These are phyloP conservation scores for Penicillium atrosanguineum DNA, from an alignment of 495 filamentous ascomycete genomes.

Conservation along the genomic window DNA sequence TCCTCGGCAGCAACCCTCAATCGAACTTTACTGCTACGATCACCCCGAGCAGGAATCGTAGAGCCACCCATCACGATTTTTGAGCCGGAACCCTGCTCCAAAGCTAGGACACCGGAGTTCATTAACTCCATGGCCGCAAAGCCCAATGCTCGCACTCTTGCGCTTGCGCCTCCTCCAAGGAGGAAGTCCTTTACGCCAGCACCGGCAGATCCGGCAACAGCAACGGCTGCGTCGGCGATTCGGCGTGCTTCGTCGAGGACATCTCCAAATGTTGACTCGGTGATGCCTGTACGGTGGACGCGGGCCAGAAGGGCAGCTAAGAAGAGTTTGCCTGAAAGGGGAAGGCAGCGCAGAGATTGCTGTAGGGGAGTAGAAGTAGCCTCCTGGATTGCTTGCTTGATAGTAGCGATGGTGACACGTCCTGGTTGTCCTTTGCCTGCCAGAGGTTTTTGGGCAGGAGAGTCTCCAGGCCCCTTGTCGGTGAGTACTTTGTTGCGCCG, in stretches of 20 bases:
- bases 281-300: slow-evolving; percentile 77
- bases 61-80: slow-evolving; percentile 33
- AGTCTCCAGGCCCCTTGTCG: slow-evolving; percentile 8
- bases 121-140: slow-evolving; percentile 75
- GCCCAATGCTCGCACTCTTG: slow-evolving; percentile 65
- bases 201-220: slow-evolving; percentile 41
- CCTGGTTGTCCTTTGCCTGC: slow-evolving; percentile 38
- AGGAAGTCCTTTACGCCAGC: slow-evolving; percentile 42
- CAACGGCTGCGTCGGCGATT: slow-evolving; percentile 58
- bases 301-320: slow-evolving; percentile 76
- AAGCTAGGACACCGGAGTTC: slow-evolving; percentile 80
- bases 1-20: slow-evolving; percentile 87
- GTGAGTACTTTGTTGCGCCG: slow-evolving; percentile 29
- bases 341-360: slow-evolving; percentile 76
- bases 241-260: slow-evolving; percentile 85
- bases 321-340: slow-evolving; percentile 79
- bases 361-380: slow-evolving; percentile 90
- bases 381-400: slow-evolving; percentile 92
- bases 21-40: slow-evolving; percentile 81
- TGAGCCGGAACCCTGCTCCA: slow-evolving; percentile 58
- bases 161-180: slow-evolving; percentile 38
- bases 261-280: slow-evolving; percentile 85
- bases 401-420: slow-evolving; percentile 83
- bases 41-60: slow-evolving; percentile 58
- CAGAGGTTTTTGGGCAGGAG: slow-evolving; percentile 15